These are phyloP conservation scores for Ganoderma lucidum DNA, from an alignment of 1,284 basidiomycete species.

Conservation along the genomic window DNA sequence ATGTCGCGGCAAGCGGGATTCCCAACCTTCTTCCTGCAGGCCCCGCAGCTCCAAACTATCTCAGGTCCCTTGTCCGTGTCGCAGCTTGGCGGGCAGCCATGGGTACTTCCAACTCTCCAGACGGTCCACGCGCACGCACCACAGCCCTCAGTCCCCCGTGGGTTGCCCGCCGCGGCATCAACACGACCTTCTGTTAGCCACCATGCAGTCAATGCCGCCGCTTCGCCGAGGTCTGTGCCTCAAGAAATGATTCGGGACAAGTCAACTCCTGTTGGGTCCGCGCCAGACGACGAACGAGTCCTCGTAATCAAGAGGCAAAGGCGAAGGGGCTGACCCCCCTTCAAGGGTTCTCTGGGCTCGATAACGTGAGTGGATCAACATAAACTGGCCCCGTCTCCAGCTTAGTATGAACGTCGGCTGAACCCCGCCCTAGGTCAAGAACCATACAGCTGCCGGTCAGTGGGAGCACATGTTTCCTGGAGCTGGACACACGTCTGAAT, in stretches of 20 bases:
- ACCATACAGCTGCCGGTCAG: conserved; percentile 19
- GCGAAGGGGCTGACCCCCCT: neutral
- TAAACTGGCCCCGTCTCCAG: neutral
- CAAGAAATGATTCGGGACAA: neutral
- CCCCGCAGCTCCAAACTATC: neutral
- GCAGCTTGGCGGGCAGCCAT: neutral
- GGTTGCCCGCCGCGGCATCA: neutral
- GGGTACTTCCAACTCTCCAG: neutral
- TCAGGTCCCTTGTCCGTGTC: neutral
- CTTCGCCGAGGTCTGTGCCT: neutral
- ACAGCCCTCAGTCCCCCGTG: neutral
- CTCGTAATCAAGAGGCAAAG: neutral
- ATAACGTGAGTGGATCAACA: conserved; percentile 7
- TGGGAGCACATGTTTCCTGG: neutral
- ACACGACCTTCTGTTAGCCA: neutral
- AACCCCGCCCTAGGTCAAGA: conserved; percentile 14
- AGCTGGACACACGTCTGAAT: too few relatives aligned
- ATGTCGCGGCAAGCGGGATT: neutral
- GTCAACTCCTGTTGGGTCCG: neutral
- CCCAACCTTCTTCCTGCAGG: neutral
- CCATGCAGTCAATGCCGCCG: neutral
- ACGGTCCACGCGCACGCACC: neutral
- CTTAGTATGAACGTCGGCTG: neutral
- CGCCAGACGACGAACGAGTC: neutral
- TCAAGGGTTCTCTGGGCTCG: conserved; percentile 1